A percentile compares a stretch with the other conserved stretches of the same genome.
Conservation (phyloP, 768 basidiomycete genomes). For the Tricholoma sp. region DNA sequence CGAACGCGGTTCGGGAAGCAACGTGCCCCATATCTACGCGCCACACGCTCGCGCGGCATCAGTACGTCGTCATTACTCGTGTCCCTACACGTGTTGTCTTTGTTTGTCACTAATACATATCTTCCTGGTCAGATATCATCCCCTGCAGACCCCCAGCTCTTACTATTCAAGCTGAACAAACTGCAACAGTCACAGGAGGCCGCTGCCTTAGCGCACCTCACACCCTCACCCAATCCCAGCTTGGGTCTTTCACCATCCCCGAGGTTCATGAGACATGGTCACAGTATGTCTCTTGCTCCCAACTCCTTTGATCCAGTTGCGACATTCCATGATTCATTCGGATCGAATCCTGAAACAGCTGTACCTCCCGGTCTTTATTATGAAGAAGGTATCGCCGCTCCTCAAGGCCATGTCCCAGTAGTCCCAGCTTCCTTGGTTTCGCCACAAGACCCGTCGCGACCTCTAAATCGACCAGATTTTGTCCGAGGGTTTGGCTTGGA, state of each 20-base stretch:
- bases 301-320: slow-evolving; percentile 28
- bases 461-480: slow-evolving; percentile 66
- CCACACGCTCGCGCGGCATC: slow-evolving; percentile 83
- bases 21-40: slow-evolving; percentile 57
- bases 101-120: slow-evolving; percentile 5
- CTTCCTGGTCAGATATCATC: slow-evolving; percentile 65
- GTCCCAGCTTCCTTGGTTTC: slow-evolving; percentile 41
- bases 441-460: slow-evolving; percentile 36
- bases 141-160: slow-evolving; percentile 80
- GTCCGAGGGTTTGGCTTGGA: slow-evolving; percentile 77
- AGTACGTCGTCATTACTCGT: slow-evolving; percentile 40
- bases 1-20: slow-evolving; percentile 55
- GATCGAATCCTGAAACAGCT: slow-evolving; percentile 38
- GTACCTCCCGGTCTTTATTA: slow-evolving; percentile 18
- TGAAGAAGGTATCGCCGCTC: slow-evolving; percentile 38
- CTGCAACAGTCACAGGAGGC: slow-evolving; percentile 66
- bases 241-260: slow-evolving; percentile 53
- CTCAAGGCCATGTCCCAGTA: slow-evolving; percentile 51
- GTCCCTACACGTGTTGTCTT: slow-evolving; percentile 17
- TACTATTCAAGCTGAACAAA: slow-evolving; percentile 81
- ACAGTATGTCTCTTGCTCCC: slow-evolving; percentile 70
- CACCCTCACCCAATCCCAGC: slow-evolving; percentile 62
- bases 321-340: slow-evolving; percentile 60
- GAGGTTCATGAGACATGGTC: slow-evolving; percentile 51
- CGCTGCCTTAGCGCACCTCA: slow-evolving; percentile 47